Conservation (phyloP, 129 eudicot species). For the Flaveria linearis region DNA sequence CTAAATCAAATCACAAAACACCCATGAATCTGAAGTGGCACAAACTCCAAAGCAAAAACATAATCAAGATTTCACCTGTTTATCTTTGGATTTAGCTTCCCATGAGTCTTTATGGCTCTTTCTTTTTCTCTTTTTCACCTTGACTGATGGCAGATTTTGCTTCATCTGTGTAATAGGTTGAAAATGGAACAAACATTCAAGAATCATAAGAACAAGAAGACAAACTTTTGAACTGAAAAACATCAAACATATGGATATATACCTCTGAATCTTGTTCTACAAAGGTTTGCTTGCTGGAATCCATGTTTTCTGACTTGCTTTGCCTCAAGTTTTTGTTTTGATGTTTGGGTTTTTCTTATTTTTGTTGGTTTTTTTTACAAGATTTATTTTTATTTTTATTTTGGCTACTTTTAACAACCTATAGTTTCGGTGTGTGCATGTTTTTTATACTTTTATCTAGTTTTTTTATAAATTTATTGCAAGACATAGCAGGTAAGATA, state of each 20-base stretch:
- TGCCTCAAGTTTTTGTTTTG: slow-evolving; percentile 31
- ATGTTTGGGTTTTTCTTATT: slow-evolving; percentile 21
- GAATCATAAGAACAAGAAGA: slow-evolving; percentile 12
- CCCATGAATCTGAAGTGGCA: slow-evolving; percentile 34
- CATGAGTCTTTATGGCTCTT: slow-evolving; percentile 19
- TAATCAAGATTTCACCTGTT: slow-evolving; percentile 38
- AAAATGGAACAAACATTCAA: slow-evolving; percentile 10
- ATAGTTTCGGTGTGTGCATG: neutral
- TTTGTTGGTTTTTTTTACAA: neutral
- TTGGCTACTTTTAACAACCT: slow-evolving; percentile 36
- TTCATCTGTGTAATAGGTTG: slow-evolving; percentile 39
- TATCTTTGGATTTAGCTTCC: slow-evolving; percentile 48
- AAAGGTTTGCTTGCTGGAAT: slow-evolving; percentile 35
- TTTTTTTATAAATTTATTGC: neutral
- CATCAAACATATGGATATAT: slow-evolving; percentile 21
- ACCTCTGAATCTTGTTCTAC: slow-evolving; percentile 45
- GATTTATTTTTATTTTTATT: slow-evolving; percentile 1
- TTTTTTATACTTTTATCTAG: neutral
- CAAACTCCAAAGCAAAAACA: slow-evolving; percentile 27
- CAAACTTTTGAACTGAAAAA: slow-evolving; percentile 30
- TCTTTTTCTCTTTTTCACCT: slow-evolving; percentile 39
- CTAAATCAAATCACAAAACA: slow-evolving; percentile 20
- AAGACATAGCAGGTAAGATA: slow-evolving; percentile 29
- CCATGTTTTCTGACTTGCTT: slow-evolving; percentile 41
- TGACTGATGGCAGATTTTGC: slow-evolving; percentile 33